Conservation (phyloP, 2,329 filamentous ascomycete genomes). For the Colletotrichum melonis region DNA sequence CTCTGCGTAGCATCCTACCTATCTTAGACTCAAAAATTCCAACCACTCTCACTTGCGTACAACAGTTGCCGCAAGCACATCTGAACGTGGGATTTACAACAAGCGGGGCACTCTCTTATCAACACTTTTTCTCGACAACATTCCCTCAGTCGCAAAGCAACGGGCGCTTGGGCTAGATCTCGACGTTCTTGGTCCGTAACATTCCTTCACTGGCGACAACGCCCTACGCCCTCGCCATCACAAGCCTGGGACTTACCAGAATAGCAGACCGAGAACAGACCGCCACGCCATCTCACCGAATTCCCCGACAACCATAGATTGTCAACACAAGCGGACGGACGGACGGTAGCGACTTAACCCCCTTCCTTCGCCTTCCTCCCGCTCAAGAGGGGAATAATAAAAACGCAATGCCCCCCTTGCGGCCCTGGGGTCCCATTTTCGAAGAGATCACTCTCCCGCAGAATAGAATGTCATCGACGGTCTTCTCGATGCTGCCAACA, state of each 20-base stretch:
- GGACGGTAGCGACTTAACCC: not conserved
- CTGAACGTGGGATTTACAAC: not conserved
- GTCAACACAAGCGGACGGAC: conserved; percentile 20
- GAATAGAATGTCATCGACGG: conserved; percentile 54
- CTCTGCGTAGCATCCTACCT: not conserved
- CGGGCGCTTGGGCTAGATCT: conserved; percentile 21
- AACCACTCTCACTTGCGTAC: not conserved
- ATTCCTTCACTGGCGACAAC: conserved; percentile 12
- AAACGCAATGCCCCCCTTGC: conserved; percentile 34
- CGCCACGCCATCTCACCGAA: conserved; percentile 25
- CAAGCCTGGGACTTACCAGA: conserved; percentile 1
- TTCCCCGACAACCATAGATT: conserved; percentile 18
- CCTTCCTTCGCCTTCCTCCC: not conserved
- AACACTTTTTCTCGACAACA: conserved; percentile 4
- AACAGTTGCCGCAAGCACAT: not conserved
- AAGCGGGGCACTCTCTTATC: not conserved
- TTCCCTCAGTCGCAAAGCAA: conserved; percentile 5
- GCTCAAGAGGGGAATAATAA: not conserved
- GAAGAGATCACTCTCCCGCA: conserved; percentile 46
- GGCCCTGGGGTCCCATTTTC: conserved; percentile 38
- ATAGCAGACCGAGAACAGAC: conserved; percentile 2
- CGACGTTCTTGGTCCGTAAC: conserved; percentile 8
- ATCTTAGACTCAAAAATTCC: not conserved
- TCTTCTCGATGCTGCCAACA: conserved; percentile 65
- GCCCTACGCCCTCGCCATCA: conserved; percentile 3